Evolutionary conservation across 768 basidiomycete genomes (phyloP), one percentile per base, ranked within the genome.

Genomic region (Leccinum subgranulosum): DNA sequence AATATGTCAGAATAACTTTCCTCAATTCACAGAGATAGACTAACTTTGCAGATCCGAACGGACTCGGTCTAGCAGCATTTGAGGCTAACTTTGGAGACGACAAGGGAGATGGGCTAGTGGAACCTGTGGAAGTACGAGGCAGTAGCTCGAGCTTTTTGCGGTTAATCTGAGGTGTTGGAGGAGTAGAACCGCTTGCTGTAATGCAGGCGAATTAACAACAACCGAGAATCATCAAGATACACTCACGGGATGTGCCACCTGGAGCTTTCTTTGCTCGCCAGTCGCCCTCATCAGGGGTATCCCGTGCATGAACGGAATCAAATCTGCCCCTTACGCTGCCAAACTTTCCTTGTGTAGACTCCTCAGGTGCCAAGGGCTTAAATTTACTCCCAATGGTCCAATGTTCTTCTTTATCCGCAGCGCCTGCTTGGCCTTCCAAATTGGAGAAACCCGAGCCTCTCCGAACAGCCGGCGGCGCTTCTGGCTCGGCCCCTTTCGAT

Each of bases 21-120:
- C 25, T 29, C 21, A 47, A 50, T 54, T 47, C 27, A 15, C n/a
- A 25, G 19, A 41, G 3, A 64, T 27, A 25, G 19, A 71, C 82
- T 50, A 64, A 91, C 90, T 76, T 87, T 34, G 96, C 96, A 54
- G 81, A 79, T 50, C 96, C 97, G 67, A 98, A 98, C 6, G 95
- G 95, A 70, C 81, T 94, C 58, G 87, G 68, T 34, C 84, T 75
- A 34, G 77, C 68, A 6, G 77, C 71, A 34, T 79, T 74, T 55
- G 80, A 73, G 3, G 80, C 76, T 64, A 90, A 82, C 74, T 88
- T 88, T 1, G 90, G 91, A 8, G 91, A 92, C 1, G 88, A 85
- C 46, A 93, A 76, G 3, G 92, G 88, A 17, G 90, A 88, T 28
- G 90, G 82, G 12, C 80, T 79, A 10, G 83, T 79, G 17, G 92